Evolutionary conservation across 2,329 filamentous ascomycete species (phyloP), one percentile per base, ranked within the genome.

Genomic region (Claviceps spartinae): DNA sequence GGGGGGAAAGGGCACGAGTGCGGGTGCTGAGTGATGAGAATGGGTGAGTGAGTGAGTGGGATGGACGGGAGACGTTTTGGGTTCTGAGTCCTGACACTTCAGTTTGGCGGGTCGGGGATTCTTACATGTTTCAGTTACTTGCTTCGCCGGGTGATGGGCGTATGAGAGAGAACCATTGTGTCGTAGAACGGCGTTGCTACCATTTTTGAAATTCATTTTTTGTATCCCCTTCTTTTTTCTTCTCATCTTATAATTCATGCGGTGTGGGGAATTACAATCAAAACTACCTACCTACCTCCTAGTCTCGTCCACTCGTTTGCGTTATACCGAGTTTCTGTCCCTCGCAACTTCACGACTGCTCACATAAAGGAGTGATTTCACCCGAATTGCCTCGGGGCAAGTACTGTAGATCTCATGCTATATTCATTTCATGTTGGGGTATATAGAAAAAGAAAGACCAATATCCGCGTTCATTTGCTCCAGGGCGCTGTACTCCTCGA

Each of bases 1-100:
- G 62, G 65, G 65, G 50, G 71, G 68, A 54, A 71, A 42, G 71
- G 54, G 54, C 51, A 40, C 44, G 47, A 44, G 48, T 20, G 16
- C 9, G 24, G 24, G 5, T 48, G 16, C 5, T 20, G 14, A 13
- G 11, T 44, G 52, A 16, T 38, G 30, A 30, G 22, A 13, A 18
- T 1, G 34, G 7, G n/a, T 24, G 42, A 20, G 30, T 7, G 22
- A 48, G 22, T 41, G 37, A 49, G 13, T 26, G n/a, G 24, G 18
- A 7, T 16, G 14, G 9, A 7, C 5, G 22, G 5, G 14, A 26
- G 5, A 44, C 1, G 4, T 26, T 14, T 11, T 34, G 30, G 9
- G 9, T 34, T 34, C 22, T 22, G 22, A 22, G 22, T 22, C 22
- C 22, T 22, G 22, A 22, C 22, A 34, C 30, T 30, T 11, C 8